Conservation (phyloP, 371 early-diverging fungal species). For the Mortierella sp. region DNA sequence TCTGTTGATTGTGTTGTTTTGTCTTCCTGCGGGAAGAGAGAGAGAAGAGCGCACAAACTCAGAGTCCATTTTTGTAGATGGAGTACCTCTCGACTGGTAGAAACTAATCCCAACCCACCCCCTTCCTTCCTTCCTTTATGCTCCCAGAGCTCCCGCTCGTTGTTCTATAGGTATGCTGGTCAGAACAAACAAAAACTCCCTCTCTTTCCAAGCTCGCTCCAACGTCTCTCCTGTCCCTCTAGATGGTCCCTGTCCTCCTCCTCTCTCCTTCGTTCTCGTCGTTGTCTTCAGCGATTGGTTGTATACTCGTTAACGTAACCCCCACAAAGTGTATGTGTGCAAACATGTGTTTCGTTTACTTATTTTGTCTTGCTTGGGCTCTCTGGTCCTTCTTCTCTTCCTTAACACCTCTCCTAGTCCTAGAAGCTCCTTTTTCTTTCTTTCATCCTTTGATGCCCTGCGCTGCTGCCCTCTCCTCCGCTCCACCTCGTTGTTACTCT, state of each 20-base stretch:
- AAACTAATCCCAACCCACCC: background rate
- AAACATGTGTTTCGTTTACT: conserved; percentile 4
- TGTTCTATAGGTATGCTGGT: background rate
- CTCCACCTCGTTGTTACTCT: background rate
- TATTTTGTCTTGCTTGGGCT: background rate
- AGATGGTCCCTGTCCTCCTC: background rate
- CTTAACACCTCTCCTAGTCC: background rate
- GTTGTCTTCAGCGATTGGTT: conserved; percentile 12
- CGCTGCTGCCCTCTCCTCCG: background rate
- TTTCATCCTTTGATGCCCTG: background rate
- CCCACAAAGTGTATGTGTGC: background rate
- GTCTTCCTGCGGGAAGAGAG: background rate
- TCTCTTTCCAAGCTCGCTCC: background rate
- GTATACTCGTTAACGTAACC: conserved; percentile 1
- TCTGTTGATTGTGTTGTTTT: background rate
- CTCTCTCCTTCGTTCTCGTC: background rate
- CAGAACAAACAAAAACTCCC: background rate
- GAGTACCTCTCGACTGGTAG: conserved; percentile 7
- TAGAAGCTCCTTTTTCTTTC: background rate
- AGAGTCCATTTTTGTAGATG: conserved; percentile 4
- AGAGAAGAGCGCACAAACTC: conserved; percentile 2
- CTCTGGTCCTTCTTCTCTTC: background rate
- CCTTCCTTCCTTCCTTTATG: no score
- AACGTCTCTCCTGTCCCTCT: background rate
- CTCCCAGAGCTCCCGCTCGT: background rate